Evolutionary conservation across 2,329 filamentous ascomycete species (phyloP).

Genomic region (Microcyclospora tardicrescens): DNA sequence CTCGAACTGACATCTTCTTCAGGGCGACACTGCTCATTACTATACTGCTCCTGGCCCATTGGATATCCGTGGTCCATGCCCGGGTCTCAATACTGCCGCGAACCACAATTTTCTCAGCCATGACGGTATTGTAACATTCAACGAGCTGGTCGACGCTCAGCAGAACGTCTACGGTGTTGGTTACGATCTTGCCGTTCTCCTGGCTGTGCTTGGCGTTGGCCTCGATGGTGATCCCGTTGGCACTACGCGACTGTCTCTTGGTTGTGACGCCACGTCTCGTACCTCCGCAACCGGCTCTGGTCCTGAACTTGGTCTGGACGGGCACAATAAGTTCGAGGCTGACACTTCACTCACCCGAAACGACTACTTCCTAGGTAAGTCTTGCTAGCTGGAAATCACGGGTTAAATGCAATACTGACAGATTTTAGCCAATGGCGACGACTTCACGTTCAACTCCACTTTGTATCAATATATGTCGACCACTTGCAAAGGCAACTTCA

Average conservation of each 20-base stretch:
- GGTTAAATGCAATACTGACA: conserved; percentile 23
- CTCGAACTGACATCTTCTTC: neutral
- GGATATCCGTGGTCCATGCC: conserved; percentile 29
- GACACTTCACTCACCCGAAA: conserved; percentile 27
- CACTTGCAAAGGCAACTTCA: conserved; percentile 23
- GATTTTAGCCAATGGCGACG: conserved; percentile 15
- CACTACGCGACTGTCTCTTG: conserved; percentile 27
- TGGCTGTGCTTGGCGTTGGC: conserved; percentile 25
- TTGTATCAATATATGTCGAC: conserved; percentile 24
- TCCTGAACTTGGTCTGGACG: conserved; percentile 26
- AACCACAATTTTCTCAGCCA: conserved; percentile 29
- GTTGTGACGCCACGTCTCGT: conserved; percentile 28
- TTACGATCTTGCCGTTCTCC: conserved; percentile 26
- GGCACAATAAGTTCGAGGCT: conserved; percentile 28
- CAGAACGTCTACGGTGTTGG: conserved; percentile 31
- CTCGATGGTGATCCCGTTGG: conserved; percentile 26
- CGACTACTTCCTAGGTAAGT: conserved; percentile 20
- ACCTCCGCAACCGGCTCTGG: conserved; percentile 15
- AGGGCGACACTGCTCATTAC: conserved; percentile 23
- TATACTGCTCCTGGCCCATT: conserved; percentile 20
- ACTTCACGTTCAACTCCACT: conserved; percentile 26
- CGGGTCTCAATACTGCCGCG: conserved; percentile 27
- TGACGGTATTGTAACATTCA: conserved; percentile 28
- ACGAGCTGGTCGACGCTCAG: conserved; percentile 28
- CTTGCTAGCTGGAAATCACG: conserved; percentile 10